Conservation (phyloP, 768 basidiomycete genomes). For the Dacryopinax primogenitus region DNA sequence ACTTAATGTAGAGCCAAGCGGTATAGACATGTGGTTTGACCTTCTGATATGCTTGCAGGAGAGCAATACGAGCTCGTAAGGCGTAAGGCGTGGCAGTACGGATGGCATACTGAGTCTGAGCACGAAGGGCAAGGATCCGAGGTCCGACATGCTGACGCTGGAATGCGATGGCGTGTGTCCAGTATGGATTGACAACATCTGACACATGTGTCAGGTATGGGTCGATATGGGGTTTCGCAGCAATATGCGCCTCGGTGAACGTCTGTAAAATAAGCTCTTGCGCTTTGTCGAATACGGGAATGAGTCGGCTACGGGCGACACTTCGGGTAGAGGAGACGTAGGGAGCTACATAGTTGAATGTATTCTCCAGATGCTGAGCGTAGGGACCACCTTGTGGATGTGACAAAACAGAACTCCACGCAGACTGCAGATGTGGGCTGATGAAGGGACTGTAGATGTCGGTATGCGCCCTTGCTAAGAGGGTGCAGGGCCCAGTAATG, state of each 20-base stretch:
- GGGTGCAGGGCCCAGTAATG: not conserved
- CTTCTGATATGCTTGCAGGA: not conserved
- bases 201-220: not conserved
- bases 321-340: not conserved
- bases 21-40: not conserved
- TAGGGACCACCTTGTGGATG: not conserved
- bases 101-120: not conserved
- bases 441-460: slow-evolving; percentile 5
- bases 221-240: not conserved
- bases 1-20: not conserved
- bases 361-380: not conserved
- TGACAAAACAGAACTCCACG: not conserved
- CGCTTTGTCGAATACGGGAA: not conserved
- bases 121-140: not conserved
- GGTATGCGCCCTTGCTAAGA: not conserved
- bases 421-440: not conserved
- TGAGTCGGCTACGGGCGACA: not conserved
- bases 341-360: not conserved
- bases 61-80: not conserved
- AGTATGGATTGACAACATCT: not conserved
- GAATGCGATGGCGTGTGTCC: not conserved
- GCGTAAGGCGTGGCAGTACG: not conserved
- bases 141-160: not conserved
- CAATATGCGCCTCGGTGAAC: not conserved
- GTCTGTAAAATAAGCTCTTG: not conserved